A percentile compares a stretch with the other conserved stretches of the same genome.
Conservation (phyloP, 2,329 filamentous ascomycete species). For the Colletotrichum costaricense region DNA sequence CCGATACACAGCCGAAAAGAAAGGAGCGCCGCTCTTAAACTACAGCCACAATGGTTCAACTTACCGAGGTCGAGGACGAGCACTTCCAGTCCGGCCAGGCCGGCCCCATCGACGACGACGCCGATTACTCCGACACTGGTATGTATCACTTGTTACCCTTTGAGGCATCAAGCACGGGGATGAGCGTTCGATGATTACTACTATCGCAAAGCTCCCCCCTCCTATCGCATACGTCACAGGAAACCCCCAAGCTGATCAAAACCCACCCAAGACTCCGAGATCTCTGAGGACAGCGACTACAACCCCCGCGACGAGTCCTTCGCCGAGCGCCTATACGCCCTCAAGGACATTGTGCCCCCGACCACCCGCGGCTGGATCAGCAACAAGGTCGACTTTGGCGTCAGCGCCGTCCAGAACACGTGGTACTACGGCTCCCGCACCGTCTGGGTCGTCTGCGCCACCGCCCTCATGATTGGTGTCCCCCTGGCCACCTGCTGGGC, state of each 20-base stretch:
- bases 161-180: neutral
- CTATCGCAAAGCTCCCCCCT: neutral
- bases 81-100: constrained; percentile 82
- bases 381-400: constrained; percentile 66
- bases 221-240: constrained; percentile 15
- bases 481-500: constrained; percentile 93
- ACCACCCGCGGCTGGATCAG: constrained; percentile 76
- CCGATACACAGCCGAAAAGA: neutral
- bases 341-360: constrained; percentile 82
- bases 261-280: constrained; percentile 74
- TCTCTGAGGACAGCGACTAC: constrained; percentile 83
- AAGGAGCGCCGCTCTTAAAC: constrained; percentile 5
- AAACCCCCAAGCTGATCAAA: constrained; percentile 14
- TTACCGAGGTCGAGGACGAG: constrained; percentile 97
- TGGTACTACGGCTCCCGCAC: constrained; percentile 81
- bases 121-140: constrained; percentile 96
- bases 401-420: constrained; percentile 61
- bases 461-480: constrained; percentile 88
- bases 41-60: constrained; percentile 83
- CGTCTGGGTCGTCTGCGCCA: constrained; percentile 91
- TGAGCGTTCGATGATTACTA: neutral
- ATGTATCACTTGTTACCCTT: constrained; percentile 45
- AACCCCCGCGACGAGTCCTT: constrained; percentile 70
- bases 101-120: constrained; percentile 82
- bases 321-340: constrained; percentile 76